Conservation (phyloP, 208 protist species). For the Wallacemonas sp. region DNA sequence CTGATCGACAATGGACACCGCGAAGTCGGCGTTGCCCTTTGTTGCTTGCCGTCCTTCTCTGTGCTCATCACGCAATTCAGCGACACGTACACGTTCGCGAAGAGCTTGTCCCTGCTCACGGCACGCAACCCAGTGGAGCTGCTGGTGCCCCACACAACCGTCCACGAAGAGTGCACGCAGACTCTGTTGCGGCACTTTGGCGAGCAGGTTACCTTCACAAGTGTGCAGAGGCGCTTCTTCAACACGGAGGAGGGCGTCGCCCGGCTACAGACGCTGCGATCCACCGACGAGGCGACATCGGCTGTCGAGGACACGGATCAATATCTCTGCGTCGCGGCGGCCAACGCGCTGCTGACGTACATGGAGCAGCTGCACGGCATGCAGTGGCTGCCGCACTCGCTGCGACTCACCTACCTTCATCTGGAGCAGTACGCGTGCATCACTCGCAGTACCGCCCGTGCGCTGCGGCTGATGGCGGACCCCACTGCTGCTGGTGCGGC, state of each 20-base stretch:
- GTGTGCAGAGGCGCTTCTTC: slow-evolving; percentile 75
- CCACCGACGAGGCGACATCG: slow-evolving; percentile 31
- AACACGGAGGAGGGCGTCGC: slow-evolving; percentile 58
- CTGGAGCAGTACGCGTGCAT: slow-evolving; percentile 79
- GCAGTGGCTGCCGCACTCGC: slow-evolving; percentile 60
- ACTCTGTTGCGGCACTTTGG: slow-evolving; percentile 59
- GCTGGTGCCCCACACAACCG: slow-evolving; percentile 60
- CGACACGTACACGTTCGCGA: slow-evolving; percentile 73
- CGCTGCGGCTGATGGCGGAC: slow-evolving; percentile 53
- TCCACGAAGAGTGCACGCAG: slow-evolving; percentile 56
- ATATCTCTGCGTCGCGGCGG: slow-evolving; percentile 80
- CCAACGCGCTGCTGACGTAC: slow-evolving; percentile 74
- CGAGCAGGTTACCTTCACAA: slow-evolving; percentile 68
- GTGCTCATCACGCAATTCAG: slow-evolving; percentile 76
- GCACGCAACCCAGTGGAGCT: slow-evolving; percentile 76
- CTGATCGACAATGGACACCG: slow-evolving; percentile 68
- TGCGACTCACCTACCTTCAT: slow-evolving; percentile 61
- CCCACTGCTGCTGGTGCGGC: background rate
- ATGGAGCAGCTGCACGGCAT: slow-evolving; percentile 76
- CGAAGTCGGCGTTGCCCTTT: slow-evolving; percentile 79
- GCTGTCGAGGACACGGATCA: slow-evolving; percentile 60
- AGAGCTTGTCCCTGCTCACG: slow-evolving; percentile 65
- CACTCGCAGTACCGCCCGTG: slow-evolving; percentile 55
- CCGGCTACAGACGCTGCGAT: slow-evolving; percentile 59
- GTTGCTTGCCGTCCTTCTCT: slow-evolving; percentile 53